Evolutionary conservation across 1,139 yeast genomes (phyloP).

Genomic region (Wickerhamiella pararugosa): DNA sequence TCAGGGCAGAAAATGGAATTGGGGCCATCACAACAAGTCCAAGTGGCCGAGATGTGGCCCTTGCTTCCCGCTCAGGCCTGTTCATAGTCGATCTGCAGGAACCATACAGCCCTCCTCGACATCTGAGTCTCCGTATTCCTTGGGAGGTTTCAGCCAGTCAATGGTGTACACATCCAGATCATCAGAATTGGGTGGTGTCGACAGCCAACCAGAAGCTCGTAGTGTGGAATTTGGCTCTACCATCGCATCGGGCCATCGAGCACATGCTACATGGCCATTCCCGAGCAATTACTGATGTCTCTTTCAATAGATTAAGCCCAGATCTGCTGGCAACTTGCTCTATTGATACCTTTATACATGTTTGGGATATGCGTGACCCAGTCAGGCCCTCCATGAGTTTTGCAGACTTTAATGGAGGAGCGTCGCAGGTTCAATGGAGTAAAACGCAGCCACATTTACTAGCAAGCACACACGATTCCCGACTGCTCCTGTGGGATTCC

Average conservation of each 20-base stretch:
- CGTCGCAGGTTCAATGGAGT: slow-evolving; percentile 92
- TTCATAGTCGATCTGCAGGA: slow-evolving; percentile 87
- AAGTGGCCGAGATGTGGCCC: slow-evolving; percentile 80
- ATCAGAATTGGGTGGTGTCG: slow-evolving; percentile 83
- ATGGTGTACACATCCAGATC: slow-evolving; percentile 82
- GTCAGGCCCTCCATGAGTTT: slow-evolving; percentile 54
- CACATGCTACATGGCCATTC: slow-evolving; percentile 79
- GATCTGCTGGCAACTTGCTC: slow-evolving; percentile 89
- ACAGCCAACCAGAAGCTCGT: slow-evolving; percentile 91
- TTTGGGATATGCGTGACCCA: slow-evolving; percentile 86
- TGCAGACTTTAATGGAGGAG: slow-evolving; percentile 92
- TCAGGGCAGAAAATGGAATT: slow-evolving; percentile 82
- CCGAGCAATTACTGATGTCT: slow-evolving; percentile 89
- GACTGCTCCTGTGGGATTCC: slow-evolving; percentile 74
- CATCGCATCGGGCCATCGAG: slow-evolving; percentile 65
- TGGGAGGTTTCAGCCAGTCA: slow-evolving; percentile 99
- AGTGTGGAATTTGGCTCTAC: slow-evolving; percentile 77
- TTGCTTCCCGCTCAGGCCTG: slow-evolving; percentile 81
- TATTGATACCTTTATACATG: slow-evolving; percentile 69
- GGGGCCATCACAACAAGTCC: slow-evolving; percentile 92
- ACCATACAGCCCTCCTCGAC: slow-evolving; percentile 87
- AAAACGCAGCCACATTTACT: slow-evolving; percentile 56
- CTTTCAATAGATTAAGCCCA: slow-evolving; percentile 78
- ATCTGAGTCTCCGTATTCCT: slow-evolving; percentile 80
- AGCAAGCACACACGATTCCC: slow-evolving; percentile 76